Base-by-base conservation (phyloP, 1,284 basidiomycete genomes). In the Ganoderma boninense region DNA sequence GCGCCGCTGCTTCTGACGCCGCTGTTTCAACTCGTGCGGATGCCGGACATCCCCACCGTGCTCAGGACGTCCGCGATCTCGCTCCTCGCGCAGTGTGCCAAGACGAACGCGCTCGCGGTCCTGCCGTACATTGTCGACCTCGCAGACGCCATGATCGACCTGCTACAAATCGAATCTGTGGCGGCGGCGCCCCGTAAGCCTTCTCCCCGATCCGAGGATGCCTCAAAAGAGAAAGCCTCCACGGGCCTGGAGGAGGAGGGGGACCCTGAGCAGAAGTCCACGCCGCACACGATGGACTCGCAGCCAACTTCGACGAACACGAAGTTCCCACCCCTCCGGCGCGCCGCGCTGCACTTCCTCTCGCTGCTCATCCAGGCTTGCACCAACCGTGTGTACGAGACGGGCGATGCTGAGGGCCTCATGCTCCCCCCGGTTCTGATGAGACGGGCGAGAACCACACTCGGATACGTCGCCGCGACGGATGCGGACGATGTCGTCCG, bases 21-120 rank as follows among this genome's bases (percentile, higher is more conserved):
- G 0, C 82, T 97, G 10, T 85, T 91, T 71, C 80, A 81, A 0
- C 82, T 93, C 11, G 84, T 95, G 46, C 87, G 92, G 57, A 83
- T 87, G 1, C 71, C 82, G 2, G 80, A 87, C 64, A 81, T 92
- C 1, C 94, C 96, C 0, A 93, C 91, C 0, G 85, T 90, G 0
- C 82, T 97, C 26, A 90, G 95, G 42, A 89, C 91, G 0, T 97
- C 96, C 0, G 88, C 95, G 0, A 80, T 98, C n/a, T 94, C 95
- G 0, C 85, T 98, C 44, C 86, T 97, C 1, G 89, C 92, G 0
- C 90, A 92, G 59, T 94, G 91, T 74, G 87, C 90, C 29, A 88
- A 89, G 70, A 91, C 90, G 1, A 89, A 87, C 73, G 81, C 89
- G 1, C 73, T 91, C 59, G 88, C 93, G 1, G 79, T 96, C 38